Base-by-base conservation (phyloP, 139 green algal species). In the Trebouxia sp. region DNA sequence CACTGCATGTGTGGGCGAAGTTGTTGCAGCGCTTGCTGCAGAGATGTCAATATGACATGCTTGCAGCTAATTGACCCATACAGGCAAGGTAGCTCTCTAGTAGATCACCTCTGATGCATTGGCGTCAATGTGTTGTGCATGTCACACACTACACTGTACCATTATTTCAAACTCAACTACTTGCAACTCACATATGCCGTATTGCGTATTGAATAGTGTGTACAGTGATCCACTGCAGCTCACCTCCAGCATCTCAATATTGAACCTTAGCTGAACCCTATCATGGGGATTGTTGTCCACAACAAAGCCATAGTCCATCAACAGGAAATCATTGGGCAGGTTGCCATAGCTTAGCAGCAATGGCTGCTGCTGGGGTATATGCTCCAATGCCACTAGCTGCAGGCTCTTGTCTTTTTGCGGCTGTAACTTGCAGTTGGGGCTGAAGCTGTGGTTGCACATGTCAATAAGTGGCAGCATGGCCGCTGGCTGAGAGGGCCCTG, bases 281-380 rank as follows among this genome's bases (percentile, higher is more conserved):
- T 98, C 94, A 56, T 94, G 79, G 0, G 89, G 90, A 81, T 97
- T 98, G 82, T 75, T 74, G 0, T 74, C 74, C 0, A 95, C 65
- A 0, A 98, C 48, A 80, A 98, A 98, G 45, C 83, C 90, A 76
- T 98, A 98, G 85, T 98, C 94, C 22, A 93, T 65, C 6, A 98
- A 85, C 28, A 98, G 78, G 47, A 95, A 93, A 85, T 98, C 94
- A 58, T 98, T 98, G 78, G 48, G 56, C 14, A 98, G 89, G 17
- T 80, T 38, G 53, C 94, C 94, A 80, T 98, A 98, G 69, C 51
- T 90, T 5, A 97, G 78, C 8, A 92, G 78, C 62, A 98, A 75
- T 0, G 87, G 80, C 82, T 95, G 88, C 2, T 90, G 88, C 22
- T 77, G 76, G 7, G 5, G 22, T 35, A 90, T 48, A 20, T 84